Conservation (phyloP, 176 grass and related monocot species). For the Sorghum bicolor region DNA sequence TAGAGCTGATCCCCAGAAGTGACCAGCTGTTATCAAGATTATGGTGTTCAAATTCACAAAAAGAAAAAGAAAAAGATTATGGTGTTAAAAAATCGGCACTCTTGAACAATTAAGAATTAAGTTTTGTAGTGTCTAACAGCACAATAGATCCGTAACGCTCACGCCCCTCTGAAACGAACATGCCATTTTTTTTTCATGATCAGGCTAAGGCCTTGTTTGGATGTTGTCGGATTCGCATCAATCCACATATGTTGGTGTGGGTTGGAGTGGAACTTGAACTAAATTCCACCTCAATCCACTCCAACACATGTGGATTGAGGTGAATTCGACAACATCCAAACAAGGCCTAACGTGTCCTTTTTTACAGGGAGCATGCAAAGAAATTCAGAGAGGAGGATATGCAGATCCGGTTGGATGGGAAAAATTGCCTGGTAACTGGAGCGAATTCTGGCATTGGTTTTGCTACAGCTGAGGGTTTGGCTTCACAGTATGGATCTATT, state of each 20-base stretch:
- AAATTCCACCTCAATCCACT: too few species aligned
- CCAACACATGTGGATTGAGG: too few species aligned
- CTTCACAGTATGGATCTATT: constrained; percentile 59
- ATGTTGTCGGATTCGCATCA: too few species aligned
- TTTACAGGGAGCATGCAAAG: constrained; percentile 73
- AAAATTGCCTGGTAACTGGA: constrained; percentile 83
- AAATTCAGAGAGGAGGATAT: constrained; percentile 90
- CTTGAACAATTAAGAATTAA: neutral
- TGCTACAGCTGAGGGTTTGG: constrained; percentile 77
- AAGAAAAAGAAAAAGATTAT: too few species aligned
- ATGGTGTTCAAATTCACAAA: neutral
- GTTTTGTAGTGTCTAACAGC: neutral
- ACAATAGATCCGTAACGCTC: neutral
- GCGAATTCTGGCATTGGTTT: constrained; percentile 94
- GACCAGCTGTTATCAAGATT: neutral
- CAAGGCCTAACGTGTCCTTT: neutral
- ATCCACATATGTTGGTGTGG: too few species aligned
- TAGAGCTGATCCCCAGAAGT: neutral
- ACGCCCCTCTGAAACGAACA: neutral
- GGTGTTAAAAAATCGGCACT: neutral
- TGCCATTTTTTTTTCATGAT: too few species aligned
- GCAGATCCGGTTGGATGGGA: constrained; percentile 74
- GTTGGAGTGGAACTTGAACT: too few species aligned
- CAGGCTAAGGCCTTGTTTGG: too few species aligned
- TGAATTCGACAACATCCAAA: too few species aligned